phyloP scores from a whole-genome alignment of 148 eudicot genomes.

The Beta vulgaris region DNA sequence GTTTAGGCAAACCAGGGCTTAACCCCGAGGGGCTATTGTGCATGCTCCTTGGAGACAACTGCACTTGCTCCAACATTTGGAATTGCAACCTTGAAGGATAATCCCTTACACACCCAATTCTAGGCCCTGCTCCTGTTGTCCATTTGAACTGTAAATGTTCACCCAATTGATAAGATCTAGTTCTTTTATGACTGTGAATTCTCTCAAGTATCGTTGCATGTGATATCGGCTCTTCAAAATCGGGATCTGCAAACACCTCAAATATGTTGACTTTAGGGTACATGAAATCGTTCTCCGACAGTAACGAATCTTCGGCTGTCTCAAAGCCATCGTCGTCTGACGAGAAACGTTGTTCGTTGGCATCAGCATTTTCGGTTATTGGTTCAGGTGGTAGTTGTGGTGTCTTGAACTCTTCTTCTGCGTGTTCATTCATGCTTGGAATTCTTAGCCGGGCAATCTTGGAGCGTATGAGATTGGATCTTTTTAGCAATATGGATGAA shows the following conservation, averaged over 20 bases:
- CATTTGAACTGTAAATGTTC: conserved; percentile 58
- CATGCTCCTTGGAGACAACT: conserved; percentile 53
- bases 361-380: not conserved
- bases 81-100: conserved; percentile 70
- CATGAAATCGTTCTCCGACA: conserved; percentile 49
- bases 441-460: conserved; percentile 45
- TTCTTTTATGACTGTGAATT: conserved; percentile 61
- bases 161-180: conserved; percentile 65
- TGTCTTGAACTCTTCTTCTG: conserved; percentile 40
- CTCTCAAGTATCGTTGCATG: conserved; percentile 56
- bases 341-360: conserved; percentile 17
- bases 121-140: conserved; percentile 87
- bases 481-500: conserved; percentile 33
- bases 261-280: conserved; percentile 58
- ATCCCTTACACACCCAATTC: conserved; percentile 84
- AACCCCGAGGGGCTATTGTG: conserved; percentile 18
- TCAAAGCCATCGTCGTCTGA: conserved; percentile 46
- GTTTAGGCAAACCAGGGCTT: conserved; percentile 27
- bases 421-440: conserved; percentile 36
- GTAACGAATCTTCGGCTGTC: conserved; percentile 54
- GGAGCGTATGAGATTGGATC: conserved; percentile 34
- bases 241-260: conserved; percentile 37
- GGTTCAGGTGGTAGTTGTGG: conserved; percentile 28
- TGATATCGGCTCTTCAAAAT: conserved; percentile 45
- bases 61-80: conserved; percentile 59